Evolutionary conservation across 495 filamentous ascomycete species (phyloP), one percentile per base, ranked within the genome.

Genomic region (Penicillium cinerascens): DNA sequence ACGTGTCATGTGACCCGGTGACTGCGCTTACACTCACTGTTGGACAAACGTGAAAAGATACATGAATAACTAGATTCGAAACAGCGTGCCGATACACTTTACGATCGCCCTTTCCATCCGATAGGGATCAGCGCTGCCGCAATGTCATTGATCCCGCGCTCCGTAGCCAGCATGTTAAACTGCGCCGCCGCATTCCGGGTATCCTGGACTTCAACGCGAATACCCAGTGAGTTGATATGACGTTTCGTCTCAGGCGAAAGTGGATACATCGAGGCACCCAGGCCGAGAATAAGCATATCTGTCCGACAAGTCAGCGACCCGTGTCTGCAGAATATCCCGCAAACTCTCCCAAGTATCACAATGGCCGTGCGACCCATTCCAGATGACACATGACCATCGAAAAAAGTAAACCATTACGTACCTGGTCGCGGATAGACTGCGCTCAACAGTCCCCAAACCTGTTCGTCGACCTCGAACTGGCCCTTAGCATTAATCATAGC

Each of bases 141-240:
- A 44, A 97, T 84, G 66, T 88, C 83, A 17, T 76, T 70, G 10
- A 91, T 82, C 20, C 89, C 87, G 42, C 90, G 76, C 74, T 95
- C 90, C 41, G 89, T 95, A 38, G 87, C 89, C 42, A 95, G 72
- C 58, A 95, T 58, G 65, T 95, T 95, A 61, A 88, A 95, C 74
- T 92, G 90, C 47, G 90, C 86, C 16, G 92, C 91, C 18, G 93
- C 93, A 73, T 97, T 97, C 51, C 90, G 76, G 33, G 93, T 99
- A 75, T 97, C 93, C 66, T 89, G 80, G 11, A 97, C 79, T 60
- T 99, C 93, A 23, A 97, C 74, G 52, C 89, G 78, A 51, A 99
- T 86, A 0, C 93, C 93, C 49, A 97, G 56, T 20, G 79, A 79
- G 59, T 84, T 87, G 48, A 99, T 83, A 54, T 80, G 74, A 52